These are phyloP conservation scores for Candida multigemmis DNA, from an alignment of 805 yeast genomes.

Conservation along the genomic window DNA sequence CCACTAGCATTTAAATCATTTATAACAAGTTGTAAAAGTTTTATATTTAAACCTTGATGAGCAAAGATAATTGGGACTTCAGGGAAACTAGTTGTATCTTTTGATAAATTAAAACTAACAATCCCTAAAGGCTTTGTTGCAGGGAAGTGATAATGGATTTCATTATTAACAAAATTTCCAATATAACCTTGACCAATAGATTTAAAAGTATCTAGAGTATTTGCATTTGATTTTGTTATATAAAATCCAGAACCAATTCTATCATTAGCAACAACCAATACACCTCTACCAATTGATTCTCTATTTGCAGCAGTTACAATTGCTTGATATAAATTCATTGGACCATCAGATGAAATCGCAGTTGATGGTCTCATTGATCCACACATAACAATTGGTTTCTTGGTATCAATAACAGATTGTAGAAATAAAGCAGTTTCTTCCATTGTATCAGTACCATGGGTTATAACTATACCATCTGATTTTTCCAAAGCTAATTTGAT, in stretches of 20 bases:
- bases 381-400: conserved; percentile 55
- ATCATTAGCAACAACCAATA: conserved; percentile 58
- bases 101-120: conserved; percentile 22
- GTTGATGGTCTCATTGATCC: conserved; percentile 74
- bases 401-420: conserved; percentile 35
- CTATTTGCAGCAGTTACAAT: conserved; percentile 50
- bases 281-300: conserved; percentile 47
- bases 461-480: conserved; percentile 53
- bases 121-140: conserved; percentile 49
- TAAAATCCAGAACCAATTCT: conserved; percentile 63
- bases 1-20: conserved; percentile 41
- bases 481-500: conserved; percentile 34
- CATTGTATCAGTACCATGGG: conserved; percentile 67
- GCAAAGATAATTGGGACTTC: conserved; percentile 52
- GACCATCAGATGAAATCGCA: conserved; percentile 63
- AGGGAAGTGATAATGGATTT: conserved; percentile 57
- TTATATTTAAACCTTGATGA: conserved; percentile 50
- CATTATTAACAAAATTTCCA: conserved; percentile 61
- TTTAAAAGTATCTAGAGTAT: conserved; percentile 62
- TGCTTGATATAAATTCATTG: conserved; percentile 65
- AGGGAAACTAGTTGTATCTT: conserved; percentile 17
- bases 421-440: conserved; percentile 62
- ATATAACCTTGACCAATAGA: conserved; percentile 60
- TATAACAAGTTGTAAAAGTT: conserved; percentile 37
- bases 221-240: conserved; percentile 63